Evolutionary conservation across 2,329 filamentous ascomycete genomes (phyloP), one percentile per base, ranked within the genome.

Genomic region (Phaeoacremonium minimum): DNA sequence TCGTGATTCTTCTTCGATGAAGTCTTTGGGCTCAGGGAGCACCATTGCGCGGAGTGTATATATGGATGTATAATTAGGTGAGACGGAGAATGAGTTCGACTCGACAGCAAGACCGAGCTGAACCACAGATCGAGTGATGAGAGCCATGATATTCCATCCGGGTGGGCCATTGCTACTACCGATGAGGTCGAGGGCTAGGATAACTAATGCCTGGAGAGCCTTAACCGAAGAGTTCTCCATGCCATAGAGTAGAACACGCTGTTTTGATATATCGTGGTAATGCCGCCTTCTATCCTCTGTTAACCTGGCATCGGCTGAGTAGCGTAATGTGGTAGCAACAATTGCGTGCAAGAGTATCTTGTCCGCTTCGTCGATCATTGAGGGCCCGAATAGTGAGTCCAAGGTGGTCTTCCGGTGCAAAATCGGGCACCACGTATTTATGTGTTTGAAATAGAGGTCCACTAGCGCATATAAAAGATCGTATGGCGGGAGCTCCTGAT

Each of bases 141-240:
- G 65, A 6, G 90, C 89, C 58, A 95, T 79, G 40, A 95, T 74
- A 53, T 95, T 95, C 89, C 89, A 95, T 4, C 87, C 89, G 0
- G 89, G 88, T 3, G 89, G 89, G 0, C 90, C 90, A 55, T 95
- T 95, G 26, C 88, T 89, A 49, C 78, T 86, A 7, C 90, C 90
- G 19, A 88, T 83, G 16, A 95, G 73, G 53, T 95, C 89, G 9
- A 95, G 64, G 0, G 89, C 87, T 5, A 95, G 67, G 33, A 95
- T 93, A 2, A 95, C 87, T 6, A 95, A 67, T 5, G 90, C 89
- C 55, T 95, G 88, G 5, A 95, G 68, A 2, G 87, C 81, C 57
- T 89, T 91, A 40, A 95, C 87, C 0, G 88, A 93, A 11, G 87
- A 90, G 49, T 93, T 89, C 51, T 95, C 88, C 49, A 95, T 75